Conservation (phyloP, 2,329 filamentous ascomycete genomes). For the Dothidotthia symphoricarpi region DNA sequence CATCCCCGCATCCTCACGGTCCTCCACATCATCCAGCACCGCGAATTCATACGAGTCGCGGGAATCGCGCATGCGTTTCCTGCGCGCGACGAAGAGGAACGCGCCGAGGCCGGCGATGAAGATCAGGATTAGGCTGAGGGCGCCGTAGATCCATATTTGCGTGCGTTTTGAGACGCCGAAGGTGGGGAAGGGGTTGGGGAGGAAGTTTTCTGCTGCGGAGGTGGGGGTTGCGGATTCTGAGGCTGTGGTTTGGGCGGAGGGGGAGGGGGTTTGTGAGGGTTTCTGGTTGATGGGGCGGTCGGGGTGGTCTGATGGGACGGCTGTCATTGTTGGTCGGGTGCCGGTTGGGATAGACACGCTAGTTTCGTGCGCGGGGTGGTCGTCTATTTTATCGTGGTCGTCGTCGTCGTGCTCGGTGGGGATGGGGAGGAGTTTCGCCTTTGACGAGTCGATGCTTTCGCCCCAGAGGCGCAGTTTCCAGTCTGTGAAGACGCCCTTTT, state of each 20-base stretch:
- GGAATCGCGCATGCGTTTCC: constrained; percentile 70
- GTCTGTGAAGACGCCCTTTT: constrained; percentile 77
- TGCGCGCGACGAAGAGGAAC: constrained; percentile 77
- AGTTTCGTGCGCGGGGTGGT: constrained; percentile 61
- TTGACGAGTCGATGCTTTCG: constrained; percentile 73
- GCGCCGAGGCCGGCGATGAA: constrained; percentile 80
- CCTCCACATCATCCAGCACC: constrained; percentile 79
- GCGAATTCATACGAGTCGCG: constrained; percentile 92
- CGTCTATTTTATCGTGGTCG: constrained; percentile 66
- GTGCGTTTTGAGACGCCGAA: constrained; percentile 86
- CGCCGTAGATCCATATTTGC: constrained; percentile 90
- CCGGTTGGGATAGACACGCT: constrained; percentile 47
- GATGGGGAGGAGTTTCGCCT: constrained; percentile 73
- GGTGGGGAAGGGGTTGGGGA: constrained; percentile 85
- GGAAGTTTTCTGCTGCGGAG: constrained; percentile 51
- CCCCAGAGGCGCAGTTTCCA: constrained; percentile 96
- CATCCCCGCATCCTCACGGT: constrained; percentile 53
- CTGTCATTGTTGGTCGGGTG: constrained; percentile 46
- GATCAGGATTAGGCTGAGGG: constrained; percentile 75
- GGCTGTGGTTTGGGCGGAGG: constrained; percentile 20
- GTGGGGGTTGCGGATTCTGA: constrained; percentile 15
- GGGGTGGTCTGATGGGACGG: constrained; percentile 49
- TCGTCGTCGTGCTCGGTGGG: constrained; percentile 81
- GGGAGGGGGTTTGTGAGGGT: constrained; percentile 40
- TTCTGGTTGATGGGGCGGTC: constrained; percentile 61